Percentiles rank a stretch among this genome's conserved stretches.
These are phyloP conservation scores for Clonostachys sp. DNA, from an alignment of 2,329 filamentous ascomycete species.

Conservation along the genomic window DNA sequence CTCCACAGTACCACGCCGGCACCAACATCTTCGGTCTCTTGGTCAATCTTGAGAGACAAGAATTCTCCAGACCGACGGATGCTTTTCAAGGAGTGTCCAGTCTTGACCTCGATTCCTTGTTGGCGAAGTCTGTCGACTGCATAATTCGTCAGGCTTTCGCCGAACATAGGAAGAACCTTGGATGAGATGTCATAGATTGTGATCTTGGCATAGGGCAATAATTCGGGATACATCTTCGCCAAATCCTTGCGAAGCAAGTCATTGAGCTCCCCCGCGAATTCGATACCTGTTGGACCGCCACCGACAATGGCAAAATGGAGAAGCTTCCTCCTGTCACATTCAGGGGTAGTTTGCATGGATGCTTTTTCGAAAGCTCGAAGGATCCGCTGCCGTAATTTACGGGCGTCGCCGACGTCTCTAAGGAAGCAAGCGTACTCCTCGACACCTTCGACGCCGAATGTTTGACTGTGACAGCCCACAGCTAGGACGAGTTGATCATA, in stretches of 20 bases:
- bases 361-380: constrained; percentile 71
- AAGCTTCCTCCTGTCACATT: constrained; percentile 52
- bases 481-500: constrained; percentile 86
- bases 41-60: constrained; percentile 58
- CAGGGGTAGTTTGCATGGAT: constrained; percentile 55
- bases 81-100: constrained; percentile 61
- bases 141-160: constrained; percentile 65
- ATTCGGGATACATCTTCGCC: constrained; percentile 56
- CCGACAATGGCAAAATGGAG: constrained; percentile 74
- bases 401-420: constrained; percentile 78
- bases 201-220: constrained; percentile 57
- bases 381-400: constrained; percentile 64
- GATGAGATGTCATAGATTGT: constrained; percentile 75
- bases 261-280: constrained; percentile 72
- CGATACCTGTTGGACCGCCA: constrained; percentile 69
- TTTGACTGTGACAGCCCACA: constrained; percentile 82
- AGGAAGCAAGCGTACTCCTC: constrained; percentile 80
- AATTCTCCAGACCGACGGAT: constrained; percentile 40
- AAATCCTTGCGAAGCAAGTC: constrained; percentile 71
- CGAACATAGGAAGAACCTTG: constrained; percentile 77
- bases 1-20: constrained; percentile 74
- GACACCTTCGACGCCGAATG: constrained; percentile 80
- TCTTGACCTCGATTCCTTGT: constrained; percentile 67
- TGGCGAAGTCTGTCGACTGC: constrained; percentile 63
- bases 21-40: constrained; percentile 61